Percentiles rank a stretch among this genome's conserved stretches.
Conservation (phyloP, 2,329 filamentous ascomycete species). For the Sporothrix protearum region DNA sequence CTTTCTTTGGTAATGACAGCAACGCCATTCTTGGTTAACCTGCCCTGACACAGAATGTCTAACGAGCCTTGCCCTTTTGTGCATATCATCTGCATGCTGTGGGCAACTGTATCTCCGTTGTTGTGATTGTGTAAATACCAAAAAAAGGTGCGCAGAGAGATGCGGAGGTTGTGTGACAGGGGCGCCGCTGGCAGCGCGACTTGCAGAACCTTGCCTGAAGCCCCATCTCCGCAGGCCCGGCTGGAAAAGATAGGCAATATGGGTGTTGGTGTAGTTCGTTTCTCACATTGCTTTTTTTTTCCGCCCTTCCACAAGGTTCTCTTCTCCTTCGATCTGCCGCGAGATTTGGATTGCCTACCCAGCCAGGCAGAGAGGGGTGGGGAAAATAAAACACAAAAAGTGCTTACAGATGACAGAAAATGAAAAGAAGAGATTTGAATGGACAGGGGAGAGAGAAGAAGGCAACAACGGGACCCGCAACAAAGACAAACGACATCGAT, state of each 20-base stretch:
- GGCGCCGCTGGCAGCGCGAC: background rate
- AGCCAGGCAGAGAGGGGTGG: background rate
- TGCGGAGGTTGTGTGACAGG: background rate
- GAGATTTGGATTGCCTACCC: conserved; percentile 25
- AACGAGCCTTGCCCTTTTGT: conserved; percentile 7
- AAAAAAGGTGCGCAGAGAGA: background rate
- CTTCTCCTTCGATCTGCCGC: conserved; percentile 34
- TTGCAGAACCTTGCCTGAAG: conserved; percentile 29
- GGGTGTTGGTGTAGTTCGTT: conserved; percentile 15
- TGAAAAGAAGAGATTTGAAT: background rate
- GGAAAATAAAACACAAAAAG: background rate
- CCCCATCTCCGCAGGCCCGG: conserved; percentile 36
- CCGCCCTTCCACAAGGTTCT: background rate
- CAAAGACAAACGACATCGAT: background rate
- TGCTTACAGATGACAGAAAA: background rate
- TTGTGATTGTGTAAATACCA: background rate
- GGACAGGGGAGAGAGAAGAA: background rate
- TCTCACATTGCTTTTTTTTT: background rate
- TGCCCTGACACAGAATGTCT: background rate
- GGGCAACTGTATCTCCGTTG: background rate
- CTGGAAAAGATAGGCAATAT: conserved; percentile 31
- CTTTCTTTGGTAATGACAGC: background rate
- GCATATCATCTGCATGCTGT: background rate
- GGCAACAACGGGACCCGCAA: background rate
- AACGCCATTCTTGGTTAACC: background rate